Percentiles rank a stretch among this genome's conserved stretches.
phyloP scores from a whole-genome alignment of 2,329 filamentous ascomycete species.

The Ascosphaera apis region DNA sequence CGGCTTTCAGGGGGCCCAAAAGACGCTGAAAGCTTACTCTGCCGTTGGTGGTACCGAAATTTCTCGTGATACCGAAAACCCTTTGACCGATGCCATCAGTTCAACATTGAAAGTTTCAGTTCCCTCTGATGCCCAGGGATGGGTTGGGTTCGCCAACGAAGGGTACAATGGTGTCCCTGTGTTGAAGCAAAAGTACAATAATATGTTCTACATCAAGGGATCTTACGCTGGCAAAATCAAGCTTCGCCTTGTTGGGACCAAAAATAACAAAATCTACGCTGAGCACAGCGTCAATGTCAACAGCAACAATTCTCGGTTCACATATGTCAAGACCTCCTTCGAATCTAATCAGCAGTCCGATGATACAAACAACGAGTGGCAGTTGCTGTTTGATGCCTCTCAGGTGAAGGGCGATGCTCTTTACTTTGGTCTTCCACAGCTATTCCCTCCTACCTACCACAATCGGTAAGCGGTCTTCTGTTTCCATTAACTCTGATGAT shows the following conservation, averaged over 20 bases:
- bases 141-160: slow-evolving; percentile 22
- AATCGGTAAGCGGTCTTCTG: slow-evolving; percentile 11
- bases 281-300: slow-evolving; percentile 10
- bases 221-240: slow-evolving; percentile 10
- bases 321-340: slow-evolving; percentile 8
- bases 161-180: slow-evolving; percentile 15
- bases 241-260: slow-evolving; percentile 10
- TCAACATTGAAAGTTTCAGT: slow-evolving; percentile 11
- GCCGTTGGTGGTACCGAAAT: slow-evolving; percentile 10
- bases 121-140: slow-evolving; percentile 7
- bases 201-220: slow-evolving; percentile 13
- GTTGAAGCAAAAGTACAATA: slow-evolving; percentile 9
- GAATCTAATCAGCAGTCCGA: slow-evolving; percentile 7
- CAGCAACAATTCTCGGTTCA: slow-evolving; percentile 7
- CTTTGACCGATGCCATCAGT: slow-evolving; percentile 11
- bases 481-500: slow-evolving; percentile 9
- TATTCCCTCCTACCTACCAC: slow-evolving; percentile 39
- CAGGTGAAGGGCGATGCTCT: slow-evolving; percentile 22
- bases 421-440: slow-evolving; percentile 34
- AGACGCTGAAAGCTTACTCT: slow-evolving; percentile 10
- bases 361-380: slow-evolving; percentile 33
- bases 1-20: slow-evolving; percentile 12
- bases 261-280: slow-evolving; percentile 9
- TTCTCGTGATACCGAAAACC: slow-evolving; percentile 8
- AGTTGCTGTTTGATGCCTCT: slow-evolving; percentile 27